Conservation (phyloP, 148 eudicot species). For the Chenopodium formosanum region DNA sequence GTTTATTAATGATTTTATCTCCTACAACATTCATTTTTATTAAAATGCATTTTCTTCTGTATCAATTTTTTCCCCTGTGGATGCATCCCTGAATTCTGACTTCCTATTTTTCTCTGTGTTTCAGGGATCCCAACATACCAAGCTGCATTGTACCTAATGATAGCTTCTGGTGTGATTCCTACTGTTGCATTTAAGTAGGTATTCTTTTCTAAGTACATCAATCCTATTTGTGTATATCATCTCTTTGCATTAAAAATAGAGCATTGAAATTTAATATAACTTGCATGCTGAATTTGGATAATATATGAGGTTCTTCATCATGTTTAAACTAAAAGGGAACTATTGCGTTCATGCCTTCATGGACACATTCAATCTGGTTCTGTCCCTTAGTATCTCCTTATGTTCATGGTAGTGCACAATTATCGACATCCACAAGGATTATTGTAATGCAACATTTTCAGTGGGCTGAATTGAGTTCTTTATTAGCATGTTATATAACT, state of each 20-base stretch:
- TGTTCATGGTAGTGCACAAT: background rate
- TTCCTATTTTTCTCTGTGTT: background rate
- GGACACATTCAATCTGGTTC: background rate
- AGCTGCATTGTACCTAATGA: constrained; percentile 39
- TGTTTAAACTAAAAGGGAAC: background rate
- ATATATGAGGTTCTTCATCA: background rate
- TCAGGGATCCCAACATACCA: constrained; percentile 40
- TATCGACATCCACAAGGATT: background rate
- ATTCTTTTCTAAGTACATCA: background rate
- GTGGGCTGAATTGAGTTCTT: background rate
- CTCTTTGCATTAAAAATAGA: background rate
- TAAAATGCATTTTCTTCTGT: background rate
- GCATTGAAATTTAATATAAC: background rate
- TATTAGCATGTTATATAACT: constrained; percentile 8
- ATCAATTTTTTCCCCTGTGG: background rate
- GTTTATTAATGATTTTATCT: background rate
- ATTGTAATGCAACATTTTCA: background rate
- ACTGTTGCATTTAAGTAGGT: constrained; percentile 46
- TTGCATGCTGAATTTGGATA: background rate
- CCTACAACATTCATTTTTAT: too few species aligned
- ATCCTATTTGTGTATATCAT: background rate
- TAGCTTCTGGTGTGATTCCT: constrained; percentile 44
- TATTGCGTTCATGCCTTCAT: constrained; percentile 8
- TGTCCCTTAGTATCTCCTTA: constrained; percentile 1
- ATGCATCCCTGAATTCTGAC: constrained; percentile 5